Evolutionary conservation across 768 basidiomycete genomes (phyloP).

Genomic region (Clitopilus passeckerianus): DNA sequence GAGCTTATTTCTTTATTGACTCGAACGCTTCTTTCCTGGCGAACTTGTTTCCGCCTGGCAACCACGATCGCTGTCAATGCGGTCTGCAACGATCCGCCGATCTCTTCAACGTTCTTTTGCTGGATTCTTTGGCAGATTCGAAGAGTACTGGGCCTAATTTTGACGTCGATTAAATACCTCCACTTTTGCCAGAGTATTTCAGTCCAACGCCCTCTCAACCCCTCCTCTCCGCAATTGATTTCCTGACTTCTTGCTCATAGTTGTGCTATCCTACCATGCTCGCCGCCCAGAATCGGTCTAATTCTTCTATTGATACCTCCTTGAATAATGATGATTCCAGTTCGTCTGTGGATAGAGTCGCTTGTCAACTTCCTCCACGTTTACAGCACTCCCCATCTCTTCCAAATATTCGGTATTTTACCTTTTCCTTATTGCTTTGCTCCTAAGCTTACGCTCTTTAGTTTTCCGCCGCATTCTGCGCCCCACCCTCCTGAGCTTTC

Average conservation of each 20-base stretch:
- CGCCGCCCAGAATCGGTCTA: conserved; percentile 10
- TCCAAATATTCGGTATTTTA: conserved; percentile 59
- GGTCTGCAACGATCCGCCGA: conserved; percentile 32
- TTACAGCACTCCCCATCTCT: conserved; percentile 65
- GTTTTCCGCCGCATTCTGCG: conserved; percentile 45
- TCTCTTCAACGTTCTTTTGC: not conserved
- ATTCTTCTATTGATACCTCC: conserved; percentile 16
- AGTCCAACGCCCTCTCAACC: conserved; percentile 14
- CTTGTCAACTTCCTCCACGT: conserved; percentile 34
- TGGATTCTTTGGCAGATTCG: conserved; percentile 4
- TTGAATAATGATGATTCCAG: not conserved
- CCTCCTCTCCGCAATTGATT: conserved; percentile 24
- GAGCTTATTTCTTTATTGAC: not conserved
- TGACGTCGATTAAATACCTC: conserved; percentile 44
- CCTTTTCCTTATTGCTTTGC: not conserved
- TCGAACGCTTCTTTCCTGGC: conserved; percentile 10
- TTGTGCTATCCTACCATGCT: conserved; percentile 21
- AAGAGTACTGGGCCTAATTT: conserved; percentile 27
- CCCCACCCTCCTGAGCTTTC: conserved; percentile 23
- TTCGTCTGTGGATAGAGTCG: conserved; percentile 6
- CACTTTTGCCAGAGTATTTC: conserved; percentile 28
- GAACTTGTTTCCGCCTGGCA: conserved; percentile 28
- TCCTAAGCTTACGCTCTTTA: conserved; percentile 12
- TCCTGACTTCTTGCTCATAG: conserved; percentile 26
- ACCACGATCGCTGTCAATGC: conserved; percentile 32